Evolutionary conservation across 2,329 filamentous ascomycete species (phyloP), one percentile per base, ranked within the genome.

Genomic region (Phialemoniopsis sp.): DNA sequence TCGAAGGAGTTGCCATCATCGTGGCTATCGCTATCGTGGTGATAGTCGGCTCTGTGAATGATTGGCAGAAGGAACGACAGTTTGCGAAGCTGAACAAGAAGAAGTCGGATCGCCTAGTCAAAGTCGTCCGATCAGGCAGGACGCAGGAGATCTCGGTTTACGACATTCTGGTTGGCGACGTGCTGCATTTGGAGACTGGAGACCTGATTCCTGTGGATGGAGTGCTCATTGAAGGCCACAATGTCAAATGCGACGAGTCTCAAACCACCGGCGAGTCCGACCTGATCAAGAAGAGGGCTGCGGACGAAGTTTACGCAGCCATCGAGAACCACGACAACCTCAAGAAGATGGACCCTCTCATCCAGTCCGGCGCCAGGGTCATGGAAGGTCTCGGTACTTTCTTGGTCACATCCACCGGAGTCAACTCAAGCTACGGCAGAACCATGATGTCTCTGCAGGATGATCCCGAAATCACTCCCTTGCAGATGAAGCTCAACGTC

Each of bases 251-350:
- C 48, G 85, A 89, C 59, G 85, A 89, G 59, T 87, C 83, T 5
- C 85, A 86, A 47, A 81, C 85, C 3, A 89, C 85, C n/a, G 85
- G 85, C 50, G 85, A 89, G 63, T 89, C 85, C 2, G 85, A 89
- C 48, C 72, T 87, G 29, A 78, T 89, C 52, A 81, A 78, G 57
- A 89, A 89, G 60, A 72, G 66, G 26, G 56, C 76, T 6, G 82
- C 71, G 31, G 81, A 87, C 36, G 82, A 87, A 17, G 86, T 87
- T 15, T 85, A 72, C 53, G 69, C 71, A 15, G 82, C 82, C 18
- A 85, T 89, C 50, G 78, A 86, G 49, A 79, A 76, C 46, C 69
- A 78, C 49, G 76, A 83, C 32, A 70, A 70, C 34, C 68, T 83
- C 17, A 82, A 78, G 65, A 89, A 89, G 60, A 74, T 89, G 62